A percentile compares a stretch with the other conserved stretches of the same genome.
Conservation (phyloP, 306 rosid genomes). For the Trifolium pratense region DNA sequence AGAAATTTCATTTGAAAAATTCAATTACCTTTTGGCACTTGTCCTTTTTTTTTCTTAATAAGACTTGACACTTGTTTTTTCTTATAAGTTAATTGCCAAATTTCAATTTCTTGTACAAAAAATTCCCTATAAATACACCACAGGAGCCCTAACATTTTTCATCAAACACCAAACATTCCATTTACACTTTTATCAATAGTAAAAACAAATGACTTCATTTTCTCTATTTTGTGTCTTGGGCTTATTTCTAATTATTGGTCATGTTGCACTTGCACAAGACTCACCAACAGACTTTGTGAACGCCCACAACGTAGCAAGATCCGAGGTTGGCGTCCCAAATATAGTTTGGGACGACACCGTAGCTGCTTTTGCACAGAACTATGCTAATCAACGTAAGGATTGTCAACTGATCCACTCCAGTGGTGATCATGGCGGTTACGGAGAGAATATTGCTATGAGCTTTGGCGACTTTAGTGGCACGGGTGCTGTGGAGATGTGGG, state of each 20-base stretch:
- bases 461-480: too few species aligned
- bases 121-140: slow-evolving; percentile 3
- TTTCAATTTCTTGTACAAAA: too few species aligned
- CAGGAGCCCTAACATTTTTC: neutral
- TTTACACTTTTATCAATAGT: neutral
- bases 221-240: neutral
- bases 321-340: slow-evolving; percentile 32
- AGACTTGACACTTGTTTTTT: too few species aligned
- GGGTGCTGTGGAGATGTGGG: too few species aligned
- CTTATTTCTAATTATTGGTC: neutral
- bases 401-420: too few species aligned
- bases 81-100: too few species aligned
- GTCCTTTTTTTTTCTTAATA: too few species aligned
- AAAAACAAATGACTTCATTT: neutral
- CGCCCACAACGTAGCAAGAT: slow-evolving; percentile 46
- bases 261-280: slow-evolving; percentile 41
- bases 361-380: slow-evolving; percentile 19
- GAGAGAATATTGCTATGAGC: too few species aligned
- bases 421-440: too few species aligned
- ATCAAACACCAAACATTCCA: neutral
- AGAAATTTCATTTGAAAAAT: too few species aligned
- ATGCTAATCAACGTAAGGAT: too few species aligned
- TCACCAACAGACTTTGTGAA: slow-evolving; percentile 34
- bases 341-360: slow-evolving; percentile 41
- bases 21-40: too few species aligned